Percentiles rank a stretch among this genome's conserved stretches.
Evolutionary conservation across 2,329 filamentous ascomycete species (phyloP).

Genomic region (Penicillium freii): DNA sequence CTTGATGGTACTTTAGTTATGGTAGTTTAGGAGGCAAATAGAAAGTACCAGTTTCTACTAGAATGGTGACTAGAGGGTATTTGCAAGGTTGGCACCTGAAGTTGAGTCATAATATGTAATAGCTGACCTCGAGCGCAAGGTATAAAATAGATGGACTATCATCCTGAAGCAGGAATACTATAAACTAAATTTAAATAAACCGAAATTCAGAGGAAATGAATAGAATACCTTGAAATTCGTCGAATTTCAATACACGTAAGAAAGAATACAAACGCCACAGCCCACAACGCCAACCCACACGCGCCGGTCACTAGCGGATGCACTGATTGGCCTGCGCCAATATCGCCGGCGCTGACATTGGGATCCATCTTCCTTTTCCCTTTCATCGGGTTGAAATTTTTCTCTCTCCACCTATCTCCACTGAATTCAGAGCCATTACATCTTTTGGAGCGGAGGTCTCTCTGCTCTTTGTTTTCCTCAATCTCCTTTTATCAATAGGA

Average conservation of each 20-base stretch:
- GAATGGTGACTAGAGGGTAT: conserved; percentile 2
- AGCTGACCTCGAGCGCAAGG: neutral
- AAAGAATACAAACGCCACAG: conserved; percentile 9
- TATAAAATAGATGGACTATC: conserved; percentile 1
- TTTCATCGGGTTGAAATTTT: conserved; percentile 18
- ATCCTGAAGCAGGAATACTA: neutral
- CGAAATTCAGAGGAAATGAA: neutral
- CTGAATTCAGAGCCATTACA: conserved; percentile 9
- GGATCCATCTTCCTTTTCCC: conserved; percentile 9
- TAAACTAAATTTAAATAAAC: neutral
- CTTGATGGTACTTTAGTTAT: neutral
- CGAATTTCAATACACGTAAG: conserved; percentile 18
- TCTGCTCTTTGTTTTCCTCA: conserved; percentile 8
- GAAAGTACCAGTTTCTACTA: conserved; percentile 4
- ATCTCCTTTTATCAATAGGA: conserved; percentile 1
- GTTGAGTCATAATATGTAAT: conserved; percentile 1
- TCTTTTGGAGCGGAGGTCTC: conserved; percentile 8
- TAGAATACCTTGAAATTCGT: conserved; percentile 9
- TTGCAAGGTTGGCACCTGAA: neutral
- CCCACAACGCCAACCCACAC: conserved; percentile 12
- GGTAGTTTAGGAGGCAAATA: neutral
- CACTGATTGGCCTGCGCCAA: conserved; percentile 10
- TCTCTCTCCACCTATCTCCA: conserved; percentile 18
- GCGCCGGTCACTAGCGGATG: conserved; percentile 5
- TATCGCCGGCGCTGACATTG: conserved; percentile 7